These are phyloP conservation scores for Metschnikowia picachoensis DNA, from an alignment of 805 yeast genomes.

Conservation along the genomic window DNA sequence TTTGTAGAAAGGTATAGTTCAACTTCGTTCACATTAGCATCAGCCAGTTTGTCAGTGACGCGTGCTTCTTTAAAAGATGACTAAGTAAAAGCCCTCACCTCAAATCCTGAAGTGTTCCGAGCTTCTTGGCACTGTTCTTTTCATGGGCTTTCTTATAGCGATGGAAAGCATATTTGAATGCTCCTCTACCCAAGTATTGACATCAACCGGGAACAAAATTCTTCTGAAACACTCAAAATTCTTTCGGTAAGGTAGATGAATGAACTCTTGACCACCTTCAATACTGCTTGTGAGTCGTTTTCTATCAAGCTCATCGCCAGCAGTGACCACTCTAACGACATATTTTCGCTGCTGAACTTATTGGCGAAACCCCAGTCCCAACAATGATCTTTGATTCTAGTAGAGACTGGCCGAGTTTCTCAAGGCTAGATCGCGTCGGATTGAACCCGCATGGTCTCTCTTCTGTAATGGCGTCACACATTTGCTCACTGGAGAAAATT, in stretches of 20 bases:
- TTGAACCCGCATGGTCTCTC: conserved; percentile 30
- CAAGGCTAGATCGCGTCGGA: conserved; percentile 35
- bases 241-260: neutral
- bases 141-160: too few species aligned
- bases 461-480: conserved; percentile 26
- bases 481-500: conserved; percentile 36
- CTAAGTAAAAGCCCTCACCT: too few species aligned
- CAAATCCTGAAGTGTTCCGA: too few species aligned
- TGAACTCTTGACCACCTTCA: neutral
- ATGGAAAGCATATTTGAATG: too few species aligned
- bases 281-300: neutral
- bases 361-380: conserved; percentile 31
- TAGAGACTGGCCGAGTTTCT: conserved; percentile 39
- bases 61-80: too few species aligned
- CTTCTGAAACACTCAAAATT: too few species aligned
- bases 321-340: conserved; percentile 45
- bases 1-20: too few species aligned
- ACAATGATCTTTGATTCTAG: conserved; percentile 31
- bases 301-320: conserved; percentile 19
- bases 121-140: too few species aligned
- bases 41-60: too few species aligned
- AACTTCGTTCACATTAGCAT: too few species aligned
- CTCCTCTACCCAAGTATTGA: too few species aligned
- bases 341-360: conserved; percentile 38
- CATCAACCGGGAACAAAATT: too few species aligned